phyloP scores from a whole-genome alignment of 768 basidiomycete species.

The Filobasidium wieringae region DNA sequence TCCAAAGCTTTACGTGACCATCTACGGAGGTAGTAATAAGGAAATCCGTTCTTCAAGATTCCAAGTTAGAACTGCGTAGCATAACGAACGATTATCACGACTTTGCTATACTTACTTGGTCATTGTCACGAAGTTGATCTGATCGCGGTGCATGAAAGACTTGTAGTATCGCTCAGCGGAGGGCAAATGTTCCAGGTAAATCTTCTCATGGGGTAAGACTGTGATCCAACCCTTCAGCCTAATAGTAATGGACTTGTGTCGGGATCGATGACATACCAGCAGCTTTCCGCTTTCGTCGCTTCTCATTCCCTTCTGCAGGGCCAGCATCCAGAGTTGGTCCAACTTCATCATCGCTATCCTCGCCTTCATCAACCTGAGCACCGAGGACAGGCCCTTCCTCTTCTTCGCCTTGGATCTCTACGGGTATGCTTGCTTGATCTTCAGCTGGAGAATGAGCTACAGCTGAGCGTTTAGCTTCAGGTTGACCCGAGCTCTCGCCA shows the following conservation, averaged over 20 bases:
- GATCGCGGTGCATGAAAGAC: conserved; percentile 95
- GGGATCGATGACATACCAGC: conserved; percentile 18
- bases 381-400: conserved; percentile 2
- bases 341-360: conserved; percentile 11
- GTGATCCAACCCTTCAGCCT: conserved; percentile 13
- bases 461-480: conserved; percentile 26
- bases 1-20: conserved; percentile 97
- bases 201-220: conserved; percentile 87
- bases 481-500: conserved; percentile 23
- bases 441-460: background rate
- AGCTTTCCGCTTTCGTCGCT: conserved; percentile 29
- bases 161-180: conserved; percentile 87
- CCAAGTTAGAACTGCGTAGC: background rate
- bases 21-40: conserved; percentile 88
- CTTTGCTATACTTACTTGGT: conserved; percentile 66
- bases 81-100: too few relatives aligned
- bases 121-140: conserved; percentile 73
- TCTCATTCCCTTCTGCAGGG: conserved; percentile 13
- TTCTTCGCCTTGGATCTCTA: conserved; percentile 21
- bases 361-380: background rate
- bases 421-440: background rate
- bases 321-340: conserved; percentile 30
- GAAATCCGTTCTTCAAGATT: conserved; percentile 88
- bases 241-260: background rate
- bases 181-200: conserved; percentile 86